Conservation (phyloP, 345 rosid species). For the Murraya koenigii region DNA sequence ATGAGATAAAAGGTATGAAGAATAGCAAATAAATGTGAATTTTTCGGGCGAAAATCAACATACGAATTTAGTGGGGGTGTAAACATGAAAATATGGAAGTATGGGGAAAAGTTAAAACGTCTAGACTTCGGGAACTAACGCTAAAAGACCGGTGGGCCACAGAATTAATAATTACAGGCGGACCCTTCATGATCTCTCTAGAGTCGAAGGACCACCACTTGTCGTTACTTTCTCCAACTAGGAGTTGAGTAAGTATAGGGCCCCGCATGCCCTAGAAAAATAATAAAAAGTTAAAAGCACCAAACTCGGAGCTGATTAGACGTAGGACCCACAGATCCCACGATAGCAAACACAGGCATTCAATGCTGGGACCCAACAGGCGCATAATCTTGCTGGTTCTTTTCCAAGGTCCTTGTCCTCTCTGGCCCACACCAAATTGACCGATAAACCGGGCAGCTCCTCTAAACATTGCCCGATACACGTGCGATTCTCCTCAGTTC, state of each 20-base stretch:
- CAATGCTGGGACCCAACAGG: conserved; percentile 18
- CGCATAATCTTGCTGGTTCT: conserved; percentile 32
- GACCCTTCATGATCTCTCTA: conserved; percentile 13
- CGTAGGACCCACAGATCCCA: conserved; percentile 34
- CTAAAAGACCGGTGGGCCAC: neutral
- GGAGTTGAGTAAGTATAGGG: conserved; percentile 7
- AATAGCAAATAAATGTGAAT: neutral
- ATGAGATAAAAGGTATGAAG: neutral
- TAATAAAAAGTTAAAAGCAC: neutral
- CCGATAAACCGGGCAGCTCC: conserved; percentile 26
- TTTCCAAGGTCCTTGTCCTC: conserved; percentile 34
- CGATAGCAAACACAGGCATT: neutral
- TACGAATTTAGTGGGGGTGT: neutral
- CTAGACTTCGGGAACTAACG: neutral
- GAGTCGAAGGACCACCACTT: conserved; percentile 15
- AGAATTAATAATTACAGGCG: neutral
- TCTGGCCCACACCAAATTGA: conserved; percentile 42
- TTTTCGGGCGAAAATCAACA: too few species aligned
- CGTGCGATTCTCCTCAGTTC: conserved; percentile 5
- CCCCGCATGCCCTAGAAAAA: neutral
- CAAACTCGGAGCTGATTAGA: conserved; percentile 50
- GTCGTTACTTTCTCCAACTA: conserved; percentile 10
- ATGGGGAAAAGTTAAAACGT: neutral
- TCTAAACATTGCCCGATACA: conserved; percentile 12
- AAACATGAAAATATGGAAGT: neutral